Conservation (phyloP, 1,139 yeast genomes). For the Nakaseomyces bracarensis region DNA sequence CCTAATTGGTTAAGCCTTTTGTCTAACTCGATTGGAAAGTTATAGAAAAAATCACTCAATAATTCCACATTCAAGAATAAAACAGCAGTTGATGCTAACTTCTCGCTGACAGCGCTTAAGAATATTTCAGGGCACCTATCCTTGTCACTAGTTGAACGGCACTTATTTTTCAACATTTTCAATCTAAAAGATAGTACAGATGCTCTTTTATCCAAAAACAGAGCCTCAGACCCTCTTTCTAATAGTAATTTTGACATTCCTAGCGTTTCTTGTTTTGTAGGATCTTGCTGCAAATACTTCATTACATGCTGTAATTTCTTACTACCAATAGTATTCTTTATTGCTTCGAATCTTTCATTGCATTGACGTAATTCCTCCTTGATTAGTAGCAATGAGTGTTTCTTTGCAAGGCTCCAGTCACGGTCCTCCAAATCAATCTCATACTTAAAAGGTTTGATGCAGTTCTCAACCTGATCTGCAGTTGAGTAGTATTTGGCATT, state of each 20-base stretch:
- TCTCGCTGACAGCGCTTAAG: conserved; percentile 85
- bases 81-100: conserved; percentile 86
- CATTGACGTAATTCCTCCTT: conserved; percentile 85
- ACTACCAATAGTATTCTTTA: conserved; percentile 71
- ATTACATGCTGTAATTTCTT: conserved; percentile 77
- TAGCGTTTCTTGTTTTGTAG: conserved; percentile 48
- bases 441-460: conserved; percentile 94
- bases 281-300: conserved; percentile 53
- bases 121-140: conserved; percentile 92
- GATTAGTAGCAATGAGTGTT: conserved; percentile 62
- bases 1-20: conserved; percentile 57
- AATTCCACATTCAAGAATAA: conserved; percentile 88
- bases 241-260: conserved; percentile 70
- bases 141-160: conserved; percentile 72
- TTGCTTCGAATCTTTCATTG: conserved; percentile 50
- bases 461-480: conserved; percentile 96
- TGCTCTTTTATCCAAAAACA: conserved; percentile 73
- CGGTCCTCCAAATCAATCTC: conserved; percentile 94
- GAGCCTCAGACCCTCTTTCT: conserved; percentile 72
- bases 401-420: conserved; percentile 81
- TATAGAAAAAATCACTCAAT: conserved; percentile 88
- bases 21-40: conserved; percentile 91
- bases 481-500: conserved; percentile 78
- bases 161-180: conserved; percentile 65
- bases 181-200: conserved; percentile 66